These are phyloP conservation scores for Thalassiosira pacifica DNA, from an alignment of 352 stramenopile species.

Conservation along the genomic window DNA sequence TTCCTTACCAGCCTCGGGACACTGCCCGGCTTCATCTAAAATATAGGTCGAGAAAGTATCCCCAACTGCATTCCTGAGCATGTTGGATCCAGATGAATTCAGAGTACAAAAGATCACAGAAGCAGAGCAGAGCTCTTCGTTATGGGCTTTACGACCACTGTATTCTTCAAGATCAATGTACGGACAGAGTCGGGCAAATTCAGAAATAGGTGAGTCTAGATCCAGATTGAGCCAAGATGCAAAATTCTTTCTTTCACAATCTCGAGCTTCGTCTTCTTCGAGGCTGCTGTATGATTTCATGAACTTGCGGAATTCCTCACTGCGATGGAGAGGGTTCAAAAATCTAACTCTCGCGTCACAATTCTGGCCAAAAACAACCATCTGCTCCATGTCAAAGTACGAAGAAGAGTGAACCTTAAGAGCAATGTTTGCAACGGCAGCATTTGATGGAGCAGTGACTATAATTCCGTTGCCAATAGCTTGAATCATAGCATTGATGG, in stretches of 20 bases:
- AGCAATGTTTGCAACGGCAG: constrained; percentile 59
- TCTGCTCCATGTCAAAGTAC: constrained; percentile 23
- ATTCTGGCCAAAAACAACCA: constrained; percentile 56
- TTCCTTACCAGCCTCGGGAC: constrained; percentile 45
- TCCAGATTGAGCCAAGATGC: constrained; percentile 48
- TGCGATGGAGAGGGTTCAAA: constrained; percentile 54
- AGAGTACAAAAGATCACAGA: constrained; percentile 62
- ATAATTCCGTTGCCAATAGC: constrained; percentile 36
- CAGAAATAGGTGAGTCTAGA: constrained; percentile 22
- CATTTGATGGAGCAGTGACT: constrained; percentile 62
- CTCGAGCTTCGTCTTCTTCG: constrained; percentile 3
- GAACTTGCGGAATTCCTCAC: constrained; percentile 45
- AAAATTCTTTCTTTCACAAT: constrained; percentile 48
- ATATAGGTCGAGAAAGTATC: constrained; percentile 45
- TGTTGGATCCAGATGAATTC: constrained; percentile 51
- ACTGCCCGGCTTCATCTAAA: constrained; percentile 66
- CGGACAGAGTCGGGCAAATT: constrained; percentile 48
- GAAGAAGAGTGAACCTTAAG: constrained; percentile 46
- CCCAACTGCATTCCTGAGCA: constrained; percentile 39
- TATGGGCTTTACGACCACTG: constrained; percentile 14
- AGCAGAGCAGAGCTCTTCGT: constrained; percentile 20
- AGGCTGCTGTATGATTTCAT: constrained; percentile 40
- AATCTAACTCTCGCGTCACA: constrained; percentile 55
- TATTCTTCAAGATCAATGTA: constrained; percentile 38
- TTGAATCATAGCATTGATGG: constrained; percentile 43